Base-by-base conservation (phyloP, 805 yeast species). In the Wickerhamomyces tratensis region DNA sequence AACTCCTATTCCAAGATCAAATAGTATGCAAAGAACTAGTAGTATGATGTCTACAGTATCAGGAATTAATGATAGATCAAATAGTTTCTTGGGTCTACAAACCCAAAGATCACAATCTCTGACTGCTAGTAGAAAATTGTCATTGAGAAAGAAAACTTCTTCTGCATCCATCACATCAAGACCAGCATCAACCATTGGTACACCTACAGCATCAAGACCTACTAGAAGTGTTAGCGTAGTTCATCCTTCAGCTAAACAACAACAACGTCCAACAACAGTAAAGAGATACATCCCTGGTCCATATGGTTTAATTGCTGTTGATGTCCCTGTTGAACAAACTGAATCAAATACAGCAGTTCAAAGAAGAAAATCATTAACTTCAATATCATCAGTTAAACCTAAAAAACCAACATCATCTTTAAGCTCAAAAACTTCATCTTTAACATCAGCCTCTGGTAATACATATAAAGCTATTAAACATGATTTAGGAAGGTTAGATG, bases 241-340 rank as follows among this genome's bases (percentile, higher is more conserved):
- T 36, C 20, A 20, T 20, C 20, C 20, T 3, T 4, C 20, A 20
- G 20, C 20, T 20, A 20, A 20, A 20, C 20, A 20, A 20, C 20
- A 20, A 20, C 20, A 20, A 2, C 20, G 20, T 20, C 65, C 67
- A 12, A 72, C 65, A 42, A 80, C 74, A 63, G 72, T 82, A 9
- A 81, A 79, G 49, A 80, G 76, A 48, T 83, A 82, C 62, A 70
- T 83, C 38, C 91, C 93, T 2, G 80, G 87, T 2, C 79, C 85
- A 5, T 70, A 76, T 50, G 93, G 93, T 12, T 67, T 83, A 43
- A 73, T 79, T 40, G 69, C 81, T 9, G 66, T 83, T 5, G 89
- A 83, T 50, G 88, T 83, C 5, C 85, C 87, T 0, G 71, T 69
- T 11, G 59, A 56, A 25, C 57, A 53, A 36, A 51, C 46, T 20